Conservation (phyloP, 2,329 filamentous ascomycete genomes). For the Aspergillus brunneoviolaceus region DNA sequence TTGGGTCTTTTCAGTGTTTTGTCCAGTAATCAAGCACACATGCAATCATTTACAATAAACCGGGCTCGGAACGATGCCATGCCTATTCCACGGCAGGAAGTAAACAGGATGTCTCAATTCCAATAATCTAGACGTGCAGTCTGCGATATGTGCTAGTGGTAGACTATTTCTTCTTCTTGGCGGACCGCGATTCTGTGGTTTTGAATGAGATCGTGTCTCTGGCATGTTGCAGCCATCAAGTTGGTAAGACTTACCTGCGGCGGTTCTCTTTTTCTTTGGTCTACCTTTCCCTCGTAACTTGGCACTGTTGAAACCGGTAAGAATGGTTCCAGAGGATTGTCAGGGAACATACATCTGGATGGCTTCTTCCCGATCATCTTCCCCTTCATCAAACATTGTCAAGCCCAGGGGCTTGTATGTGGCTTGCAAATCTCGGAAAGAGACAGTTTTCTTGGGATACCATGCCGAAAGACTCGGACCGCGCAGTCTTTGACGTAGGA, state of each 20-base stretch:
- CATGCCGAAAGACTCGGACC: slow-evolving; percentile 83
- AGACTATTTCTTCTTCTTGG: slow-evolving; percentile 31
- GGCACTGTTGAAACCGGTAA: slow-evolving; percentile 49
- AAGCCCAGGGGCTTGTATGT: slow-evolving; percentile 64
- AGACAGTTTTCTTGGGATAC: slow-evolving; percentile 75
- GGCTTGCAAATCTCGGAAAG: slow-evolving; percentile 71
- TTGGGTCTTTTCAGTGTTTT: background rate
- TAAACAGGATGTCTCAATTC: background rate
- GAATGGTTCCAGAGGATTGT: background rate
- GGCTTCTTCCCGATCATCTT: slow-evolving; percentile 74
- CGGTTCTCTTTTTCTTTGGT: slow-evolving; percentile 81
- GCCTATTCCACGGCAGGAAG: too few species aligned
- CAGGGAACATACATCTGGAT: slow-evolving; percentile 55
- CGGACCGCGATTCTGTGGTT: slow-evolving; percentile 25
- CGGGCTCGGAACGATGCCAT: too few species aligned
- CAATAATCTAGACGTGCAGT: background rate
- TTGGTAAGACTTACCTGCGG: slow-evolving; percentile 35
- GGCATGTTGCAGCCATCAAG: background rate
- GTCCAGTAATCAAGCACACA: background rate
- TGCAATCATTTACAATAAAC: too few species aligned
- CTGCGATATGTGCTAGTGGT: background rate
- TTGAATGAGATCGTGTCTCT: background rate
- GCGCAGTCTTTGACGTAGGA: slow-evolving; percentile 81
- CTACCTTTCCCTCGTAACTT: slow-evolving; percentile 81
- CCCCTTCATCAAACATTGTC: slow-evolving; percentile 69